A percentile compares a stretch with the other conserved stretches of the same genome.
Conservation (phyloP, 306 rosid genomes). For the Rosa persica region DNA sequence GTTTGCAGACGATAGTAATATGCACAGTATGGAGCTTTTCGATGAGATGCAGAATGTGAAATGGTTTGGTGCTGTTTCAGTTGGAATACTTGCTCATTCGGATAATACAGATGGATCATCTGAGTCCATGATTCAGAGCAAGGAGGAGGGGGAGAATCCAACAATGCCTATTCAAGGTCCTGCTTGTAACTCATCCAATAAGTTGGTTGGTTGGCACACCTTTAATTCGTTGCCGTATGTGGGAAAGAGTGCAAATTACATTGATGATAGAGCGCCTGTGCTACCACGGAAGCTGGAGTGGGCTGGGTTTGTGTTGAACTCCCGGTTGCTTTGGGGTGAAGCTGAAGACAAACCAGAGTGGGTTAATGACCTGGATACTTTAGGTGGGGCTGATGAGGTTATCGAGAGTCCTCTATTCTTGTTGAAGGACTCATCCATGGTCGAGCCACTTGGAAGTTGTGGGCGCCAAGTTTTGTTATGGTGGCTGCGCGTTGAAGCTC, state of each 20-base stretch:
- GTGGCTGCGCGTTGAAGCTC: constrained; percentile 99
- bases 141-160: constrained; percentile 47
- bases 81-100: constrained; percentile 80
- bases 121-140: constrained; percentile 25
- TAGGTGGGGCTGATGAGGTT: constrained; percentile 52
- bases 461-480: constrained; percentile 91
- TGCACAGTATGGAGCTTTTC: constrained; percentile 95
- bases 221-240: constrained; percentile 66
- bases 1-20: constrained; percentile 98
- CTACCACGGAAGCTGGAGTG: constrained; percentile 87
- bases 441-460: constrained; percentile 94
- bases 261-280: constrained; percentile 83
- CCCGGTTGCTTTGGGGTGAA: constrained; percentile 80
- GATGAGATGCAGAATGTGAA: constrained; percentile 85
- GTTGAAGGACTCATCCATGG: constrained; percentile 70
- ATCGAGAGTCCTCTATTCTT: constrained; percentile 78
- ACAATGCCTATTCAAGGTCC: constrained; percentile 89
- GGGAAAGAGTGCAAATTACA: constrained; percentile 66
- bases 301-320: constrained; percentile 96
- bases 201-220: constrained; percentile 94
- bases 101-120: constrained; percentile 36
- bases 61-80: constrained; percentile 93
- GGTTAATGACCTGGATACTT: constrained; percentile 69
- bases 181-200: constrained; percentile 84
- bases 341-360: constrained; percentile 78